Evolutionary conservation across 2,329 filamentous ascomycete genomes (phyloP).

Genomic region (Lecanosticta acicola): DNA sequence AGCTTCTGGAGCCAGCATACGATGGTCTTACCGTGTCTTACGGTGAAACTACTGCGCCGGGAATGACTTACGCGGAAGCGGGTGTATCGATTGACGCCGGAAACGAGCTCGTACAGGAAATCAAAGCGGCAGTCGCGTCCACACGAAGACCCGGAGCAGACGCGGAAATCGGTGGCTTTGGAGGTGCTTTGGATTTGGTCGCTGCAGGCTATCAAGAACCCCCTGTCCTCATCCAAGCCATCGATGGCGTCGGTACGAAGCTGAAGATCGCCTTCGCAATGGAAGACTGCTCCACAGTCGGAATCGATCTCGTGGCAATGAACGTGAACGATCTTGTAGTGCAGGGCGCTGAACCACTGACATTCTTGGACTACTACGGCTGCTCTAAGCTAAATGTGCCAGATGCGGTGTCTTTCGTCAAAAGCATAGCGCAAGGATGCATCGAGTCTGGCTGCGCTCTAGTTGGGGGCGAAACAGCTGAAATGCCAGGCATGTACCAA

Average conservation of each 20-base stretch:
- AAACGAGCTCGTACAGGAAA: constrained; percentile 84
- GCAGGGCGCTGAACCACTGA: constrained; percentile 87
- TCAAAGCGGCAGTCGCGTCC: constrained; percentile 82
- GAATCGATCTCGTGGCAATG: constrained; percentile 96
- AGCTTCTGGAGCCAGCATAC: constrained; percentile 79
- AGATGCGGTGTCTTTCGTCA: constrained; percentile 77
- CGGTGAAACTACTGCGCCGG: constrained; percentile 15
- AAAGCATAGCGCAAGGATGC: constrained; percentile 85
- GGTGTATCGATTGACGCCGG: constrained; percentile 93
- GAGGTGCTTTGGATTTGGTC: constrained; percentile 74
- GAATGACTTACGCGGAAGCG: constrained; percentile 81
- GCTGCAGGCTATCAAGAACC: constrained; percentile 67
- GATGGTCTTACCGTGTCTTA: constrained; percentile 49
- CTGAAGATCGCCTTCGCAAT: constrained; percentile 90
- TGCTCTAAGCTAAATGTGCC: constrained; percentile 80
- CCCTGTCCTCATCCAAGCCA: constrained; percentile 84
- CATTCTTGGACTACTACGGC: constrained; percentile 97
- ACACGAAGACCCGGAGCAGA: constrained; percentile 83
- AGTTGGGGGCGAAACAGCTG: constrained; percentile 94
- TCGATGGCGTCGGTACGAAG: constrained; percentile 95
- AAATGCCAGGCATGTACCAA: constrained; percentile 95
- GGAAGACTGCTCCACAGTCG: constrained; percentile 87
- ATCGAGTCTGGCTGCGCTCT: constrained; percentile 78
- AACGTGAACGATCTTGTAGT: constrained; percentile 98
- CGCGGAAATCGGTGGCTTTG: constrained; percentile 91